phyloP scores from a whole-genome alignment of 352 stramenopile species.

The Globisporangium canariense region DNA sequence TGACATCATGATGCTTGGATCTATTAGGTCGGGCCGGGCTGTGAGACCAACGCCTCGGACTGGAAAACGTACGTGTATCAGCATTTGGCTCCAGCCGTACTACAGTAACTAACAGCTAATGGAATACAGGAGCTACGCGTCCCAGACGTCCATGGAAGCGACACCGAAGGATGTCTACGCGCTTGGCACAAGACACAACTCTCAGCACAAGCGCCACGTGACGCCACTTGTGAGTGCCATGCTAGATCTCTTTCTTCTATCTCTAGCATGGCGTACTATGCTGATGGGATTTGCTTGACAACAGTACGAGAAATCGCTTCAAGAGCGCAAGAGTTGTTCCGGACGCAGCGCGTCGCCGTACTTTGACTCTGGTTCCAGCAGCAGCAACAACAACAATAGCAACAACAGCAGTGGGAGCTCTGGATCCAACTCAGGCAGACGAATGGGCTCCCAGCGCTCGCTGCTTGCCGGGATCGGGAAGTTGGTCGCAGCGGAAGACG shows the following conservation, averaged over 20 bases:
- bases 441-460: constrained; percentile 50
- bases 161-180: constrained; percentile 20
- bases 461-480: constrained; percentile 78
- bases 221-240: constrained; percentile 39
- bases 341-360: constrained; percentile 9
- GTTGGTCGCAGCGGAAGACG: constrained; percentile 53
- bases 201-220: constrained; percentile 63
- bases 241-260: not conserved
- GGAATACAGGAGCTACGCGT: constrained; percentile 47
- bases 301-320: constrained; percentile 29
- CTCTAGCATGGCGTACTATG: not conserved
- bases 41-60: constrained; percentile 34
- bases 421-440: constrained; percentile 34
- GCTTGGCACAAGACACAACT: constrained; percentile 37
- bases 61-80: constrained; percentile 64
- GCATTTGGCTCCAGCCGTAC: too few relatives aligned
- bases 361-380: constrained; percentile 8
- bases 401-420: constrained; percentile 23
- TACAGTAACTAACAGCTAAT: not conserved
- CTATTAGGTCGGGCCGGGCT: constrained; percentile 44
- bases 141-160: constrained; percentile 51
- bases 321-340: constrained; percentile 7
- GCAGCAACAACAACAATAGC: not conserved
- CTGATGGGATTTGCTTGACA: not conserved
- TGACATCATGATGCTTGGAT: not conserved